Percentiles rank a stretch among this genome's conserved stretches.
These are phyloP conservation scores for Fusarium papillatum DNA, from an alignment of 2,329 filamentous ascomycete genomes.

Conservation along the genomic window DNA sequence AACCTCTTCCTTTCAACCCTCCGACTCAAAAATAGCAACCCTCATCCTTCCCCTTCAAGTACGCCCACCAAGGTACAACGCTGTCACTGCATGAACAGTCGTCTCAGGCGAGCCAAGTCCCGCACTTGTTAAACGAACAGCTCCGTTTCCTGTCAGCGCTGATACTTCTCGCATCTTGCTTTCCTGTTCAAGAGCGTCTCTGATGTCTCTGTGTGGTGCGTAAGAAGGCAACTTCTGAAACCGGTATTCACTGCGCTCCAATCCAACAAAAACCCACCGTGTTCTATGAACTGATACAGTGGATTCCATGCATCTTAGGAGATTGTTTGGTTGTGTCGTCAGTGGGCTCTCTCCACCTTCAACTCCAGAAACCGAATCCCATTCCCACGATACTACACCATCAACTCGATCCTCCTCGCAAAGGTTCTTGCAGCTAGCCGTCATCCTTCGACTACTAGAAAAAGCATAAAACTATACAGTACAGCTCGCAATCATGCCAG, in stretches of 20 bases:
- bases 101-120: not conserved
- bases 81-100: not conserved
- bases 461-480: not conserved
- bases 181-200: constrained; percentile 1
- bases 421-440: not conserved
- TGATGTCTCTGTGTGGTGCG: not conserved
- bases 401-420: not conserved
- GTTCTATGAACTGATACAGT: not conserved
- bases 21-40: not conserved
- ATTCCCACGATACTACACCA: not conserved
- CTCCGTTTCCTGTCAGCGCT: not conserved
- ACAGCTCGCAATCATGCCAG: constrained; percentile 30
- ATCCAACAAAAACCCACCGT: not conserved
- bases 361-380: not conserved
- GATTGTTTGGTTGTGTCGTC: not conserved
- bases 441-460: not conserved
- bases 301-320: not conserved
- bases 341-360: not conserved
- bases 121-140: not conserved
- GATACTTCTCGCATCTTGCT: not conserved
- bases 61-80: not conserved
- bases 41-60: not conserved
- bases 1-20: not conserved
- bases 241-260: constrained; percentile 1
- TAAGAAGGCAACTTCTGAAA: not conserved